These are phyloP conservation scores for Rhodotorula sp. DNA, from an alignment of 1,284 basidiomycete genomes.

Conservation along the genomic window DNA sequence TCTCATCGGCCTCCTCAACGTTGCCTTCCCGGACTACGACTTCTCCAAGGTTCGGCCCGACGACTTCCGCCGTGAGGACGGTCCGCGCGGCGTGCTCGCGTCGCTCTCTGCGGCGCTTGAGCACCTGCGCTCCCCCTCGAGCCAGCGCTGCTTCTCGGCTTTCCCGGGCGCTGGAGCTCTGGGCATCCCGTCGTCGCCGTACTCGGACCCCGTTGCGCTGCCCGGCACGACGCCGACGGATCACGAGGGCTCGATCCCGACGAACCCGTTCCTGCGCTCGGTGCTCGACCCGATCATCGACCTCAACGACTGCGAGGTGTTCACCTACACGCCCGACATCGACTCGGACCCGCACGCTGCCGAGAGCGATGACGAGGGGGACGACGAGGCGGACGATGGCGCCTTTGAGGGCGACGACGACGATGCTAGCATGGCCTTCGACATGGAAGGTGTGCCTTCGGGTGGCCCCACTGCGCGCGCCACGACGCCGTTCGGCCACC, in stretches of 20 bases:
- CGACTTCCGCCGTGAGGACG: slow-evolving; percentile 76
- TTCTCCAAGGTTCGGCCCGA: slow-evolving; percentile 89
- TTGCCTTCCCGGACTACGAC: slow-evolving; percentile 96
- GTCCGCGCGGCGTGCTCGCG: slow-evolving; percentile 70
- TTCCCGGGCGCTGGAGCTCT: slow-evolving; percentile 36
- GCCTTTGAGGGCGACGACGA: slow-evolving; percentile 38
- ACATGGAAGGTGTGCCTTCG: slow-evolving; percentile 6
- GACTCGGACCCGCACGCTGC: slow-evolving; percentile 90
- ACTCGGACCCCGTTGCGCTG: slow-evolving; percentile 29
- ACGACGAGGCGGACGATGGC: slow-evolving; percentile 40
- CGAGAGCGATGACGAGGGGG: slow-evolving; percentile 50
- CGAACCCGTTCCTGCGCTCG: slow-evolving; percentile 80
- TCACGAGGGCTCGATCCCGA: slow-evolving; percentile 51
- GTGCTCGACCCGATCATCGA: slow-evolving; percentile 88
- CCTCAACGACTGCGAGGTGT: slow-evolving; percentile 90
- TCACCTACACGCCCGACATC: slow-evolving; percentile 88
- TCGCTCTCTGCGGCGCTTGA: slow-evolving; percentile 72
- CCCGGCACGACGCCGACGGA: slow-evolving; percentile 32
- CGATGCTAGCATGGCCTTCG: slow-evolving; percentile 10
- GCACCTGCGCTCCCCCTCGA: slow-evolving; percentile 39
- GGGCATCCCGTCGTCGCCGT: slow-evolving; percentile 34
- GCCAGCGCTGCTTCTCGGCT: slow-evolving; percentile 37
- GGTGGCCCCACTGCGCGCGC: slow-evolving; percentile 1
- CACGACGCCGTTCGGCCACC: slow-evolving; percentile 11
- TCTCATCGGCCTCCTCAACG: slow-evolving; percentile 93